Percentiles rank a stretch among this genome's conserved stretches.
phyloP scores from a whole-genome alignment of 352 stramenopile species.

The Pythium folliculosum region DNA sequence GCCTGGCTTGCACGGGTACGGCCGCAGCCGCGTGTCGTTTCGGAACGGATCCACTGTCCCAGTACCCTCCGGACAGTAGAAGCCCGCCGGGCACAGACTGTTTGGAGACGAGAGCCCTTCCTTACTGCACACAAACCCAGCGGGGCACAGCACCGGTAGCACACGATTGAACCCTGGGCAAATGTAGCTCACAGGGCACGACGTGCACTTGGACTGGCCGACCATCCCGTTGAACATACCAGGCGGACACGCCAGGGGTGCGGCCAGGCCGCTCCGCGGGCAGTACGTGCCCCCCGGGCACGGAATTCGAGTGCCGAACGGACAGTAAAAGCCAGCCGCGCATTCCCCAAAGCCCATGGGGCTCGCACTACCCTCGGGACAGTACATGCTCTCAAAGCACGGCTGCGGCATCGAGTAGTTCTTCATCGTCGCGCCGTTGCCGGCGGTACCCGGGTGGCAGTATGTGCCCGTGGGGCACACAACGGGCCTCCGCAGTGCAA shows the following conservation, averaged over 20 bases:
- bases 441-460: constrained; percentile 88
- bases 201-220: constrained; percentile 83
- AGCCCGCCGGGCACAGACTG: constrained; percentile 92
- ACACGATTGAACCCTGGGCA: constrained; percentile 93
- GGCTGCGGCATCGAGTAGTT: constrained; percentile 90
- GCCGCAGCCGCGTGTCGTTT: constrained; percentile 95
- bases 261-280: constrained; percentile 72
- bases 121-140: constrained; percentile 93
- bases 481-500: constrained; percentile 81
- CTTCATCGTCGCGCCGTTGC: constrained; percentile 73
- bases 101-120: constrained; percentile 87
- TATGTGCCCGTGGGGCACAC: constrained; percentile 88
- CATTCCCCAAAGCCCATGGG: constrained; percentile 87
- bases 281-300: constrained; percentile 94
- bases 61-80: constrained; percentile 95
- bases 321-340: constrained; percentile 91
- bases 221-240: constrained; percentile 95
- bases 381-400: constrained; percentile 91
- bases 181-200: constrained; percentile 92
- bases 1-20: constrained; percentile 94
- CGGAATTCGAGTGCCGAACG: constrained; percentile 80
- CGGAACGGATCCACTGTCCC: constrained; percentile 94
- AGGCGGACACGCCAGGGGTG: constrained; percentile 90
- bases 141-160: constrained; percentile 90
- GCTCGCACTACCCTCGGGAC: constrained; percentile 83